A percentile compares a stretch with the other conserved stretches of the same genome.
Conservation (phyloP, 352 stramenopile genomes). For the Chrysophaeum taylorii region DNA sequence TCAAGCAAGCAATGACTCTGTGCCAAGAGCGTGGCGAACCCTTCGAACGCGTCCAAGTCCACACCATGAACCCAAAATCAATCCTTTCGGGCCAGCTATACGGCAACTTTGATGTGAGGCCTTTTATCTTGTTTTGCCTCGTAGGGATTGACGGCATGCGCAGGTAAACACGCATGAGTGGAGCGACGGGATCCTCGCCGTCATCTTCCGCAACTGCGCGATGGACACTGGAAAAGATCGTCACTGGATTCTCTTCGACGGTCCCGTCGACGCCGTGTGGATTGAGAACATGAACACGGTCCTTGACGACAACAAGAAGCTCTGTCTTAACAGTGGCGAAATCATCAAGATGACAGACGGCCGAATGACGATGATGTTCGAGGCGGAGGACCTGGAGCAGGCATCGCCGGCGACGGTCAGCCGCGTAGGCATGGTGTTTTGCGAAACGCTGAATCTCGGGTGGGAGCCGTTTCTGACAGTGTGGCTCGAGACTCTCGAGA, state of each 20-base stretch:
- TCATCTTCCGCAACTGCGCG: conserved; percentile 70
- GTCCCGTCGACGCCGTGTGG: conserved; percentile 79
- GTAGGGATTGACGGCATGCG: too few relatives aligned
- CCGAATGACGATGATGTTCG: conserved; percentile 92
- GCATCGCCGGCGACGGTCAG: conserved; percentile 80
- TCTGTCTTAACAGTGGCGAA: conserved; percentile 81
- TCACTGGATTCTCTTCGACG: conserved; percentile 86
- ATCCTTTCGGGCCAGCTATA: conserved; percentile 84
- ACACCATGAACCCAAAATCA: conserved; percentile 80
- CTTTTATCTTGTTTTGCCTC: too few relatives aligned
- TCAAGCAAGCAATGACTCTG: conserved; percentile 70
- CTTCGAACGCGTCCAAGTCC: conserved; percentile 31
- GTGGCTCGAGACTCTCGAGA: conserved; percentile 65
- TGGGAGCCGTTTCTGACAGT: conserved; percentile 72
- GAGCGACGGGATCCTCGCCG: conserved; percentile 80
- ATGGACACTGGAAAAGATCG: conserved; percentile 49
- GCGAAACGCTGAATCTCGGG: conserved; percentile 75
- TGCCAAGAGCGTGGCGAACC: conserved; percentile 45
- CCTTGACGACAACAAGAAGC: conserved; percentile 82
- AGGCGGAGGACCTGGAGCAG: conserved; percentile 81
- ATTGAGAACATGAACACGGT: conserved; percentile 92
- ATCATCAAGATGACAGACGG: conserved; percentile 84
- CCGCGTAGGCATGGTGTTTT: conserved; percentile 85
- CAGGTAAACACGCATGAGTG: conserved; percentile 81
- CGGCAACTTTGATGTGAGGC: conserved; percentile 79